Evolutionary conservation across 495 filamentous ascomycete species (phyloP).

Genomic region (Penicilliopsis zonata): DNA sequence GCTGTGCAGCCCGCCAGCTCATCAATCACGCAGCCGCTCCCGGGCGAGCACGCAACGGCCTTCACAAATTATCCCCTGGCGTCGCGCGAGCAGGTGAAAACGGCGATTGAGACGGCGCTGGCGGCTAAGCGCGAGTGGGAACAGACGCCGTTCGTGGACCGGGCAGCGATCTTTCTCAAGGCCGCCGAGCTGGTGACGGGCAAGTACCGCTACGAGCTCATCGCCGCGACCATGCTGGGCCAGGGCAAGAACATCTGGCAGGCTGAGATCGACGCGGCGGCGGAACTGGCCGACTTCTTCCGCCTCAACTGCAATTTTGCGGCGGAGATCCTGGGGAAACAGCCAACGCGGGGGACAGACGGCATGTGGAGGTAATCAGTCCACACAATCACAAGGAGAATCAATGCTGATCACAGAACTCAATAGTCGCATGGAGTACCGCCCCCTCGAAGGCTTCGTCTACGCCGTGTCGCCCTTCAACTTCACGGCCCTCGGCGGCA

Average conservation of each 20-base stretch:
- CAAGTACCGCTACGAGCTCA: slow-evolving; percentile 88
- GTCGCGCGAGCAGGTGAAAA: slow-evolving; percentile 54
- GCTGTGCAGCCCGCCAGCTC: slow-evolving; percentile 51
- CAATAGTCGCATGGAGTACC: slow-evolving; percentile 56
- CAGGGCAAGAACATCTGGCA: slow-evolving; percentile 98
- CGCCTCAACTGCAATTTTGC: slow-evolving; percentile 71
- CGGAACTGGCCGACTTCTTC: slow-evolving; percentile 84
- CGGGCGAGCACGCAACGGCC: slow-evolving; percentile 63
- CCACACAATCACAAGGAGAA: not conserved
- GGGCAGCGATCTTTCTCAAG: slow-evolving; percentile 86
- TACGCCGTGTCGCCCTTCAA: slow-evolving; percentile 84
- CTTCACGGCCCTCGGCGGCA: slow-evolving; percentile 78
- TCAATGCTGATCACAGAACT: slow-evolving; percentile 1
- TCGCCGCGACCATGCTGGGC: slow-evolving; percentile 88
- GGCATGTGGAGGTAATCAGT: slow-evolving; percentile 72
- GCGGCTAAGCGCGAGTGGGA: slow-evolving; percentile 76
- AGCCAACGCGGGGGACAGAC: slow-evolving; percentile 44
- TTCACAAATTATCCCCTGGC: slow-evolving; percentile 61
- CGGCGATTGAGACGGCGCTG: slow-evolving; percentile 70
- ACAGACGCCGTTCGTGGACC: slow-evolving; percentile 69
- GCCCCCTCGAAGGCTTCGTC: slow-evolving; percentile 77
- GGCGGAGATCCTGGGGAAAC: slow-evolving; percentile 61
- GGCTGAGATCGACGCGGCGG: slow-evolving; percentile 90
- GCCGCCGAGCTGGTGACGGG: slow-evolving; percentile 78
- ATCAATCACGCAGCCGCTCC: slow-evolving; percentile 54